Percentiles rank a stretch among this genome's conserved stretches.
These are phyloP conservation scores for Moniliella sp. DNA, from an alignment of 1,284 basidiomycete genomes.

Conservation along the genomic window DNA sequence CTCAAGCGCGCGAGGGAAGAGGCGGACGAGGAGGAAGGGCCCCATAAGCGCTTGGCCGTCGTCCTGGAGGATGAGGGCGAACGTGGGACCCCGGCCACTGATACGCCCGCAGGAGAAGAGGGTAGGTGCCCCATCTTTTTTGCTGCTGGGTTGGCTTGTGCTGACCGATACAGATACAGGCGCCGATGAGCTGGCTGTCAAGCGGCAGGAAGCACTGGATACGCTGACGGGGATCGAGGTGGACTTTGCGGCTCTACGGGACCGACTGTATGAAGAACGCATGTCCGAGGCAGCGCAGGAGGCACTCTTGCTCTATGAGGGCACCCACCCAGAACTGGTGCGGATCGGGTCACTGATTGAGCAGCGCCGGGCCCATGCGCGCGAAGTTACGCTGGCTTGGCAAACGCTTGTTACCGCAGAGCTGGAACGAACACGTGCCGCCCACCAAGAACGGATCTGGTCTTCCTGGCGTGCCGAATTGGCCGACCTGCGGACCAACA, in stretches of 20 bases:
- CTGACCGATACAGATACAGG: slow-evolving; percentile 6
- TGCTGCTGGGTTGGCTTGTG: too few species aligned
- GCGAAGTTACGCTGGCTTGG: slow-evolving; percentile 25
- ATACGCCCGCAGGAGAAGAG: too few species aligned
- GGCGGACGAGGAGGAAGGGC: not conserved
- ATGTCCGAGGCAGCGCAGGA: slow-evolving; percentile 41
- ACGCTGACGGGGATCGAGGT: slow-evolving; percentile 41
- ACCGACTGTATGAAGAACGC: slow-evolving; percentile 41
- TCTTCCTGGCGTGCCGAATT: slow-evolving; percentile 51
- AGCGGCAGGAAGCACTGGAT: slow-evolving; percentile 38
- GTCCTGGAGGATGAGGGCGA: not conserved
- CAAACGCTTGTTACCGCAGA: not conserved
- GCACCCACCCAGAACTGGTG: slow-evolving; percentile 57
- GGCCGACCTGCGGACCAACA: slow-evolving; percentile 53
- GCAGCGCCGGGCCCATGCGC: slow-evolving; percentile 25
- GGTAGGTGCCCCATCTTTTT: too few species aligned
- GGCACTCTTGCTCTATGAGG: slow-evolving; percentile 39
- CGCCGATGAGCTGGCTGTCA: slow-evolving; percentile 26
- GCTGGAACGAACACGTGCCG: not conserved
- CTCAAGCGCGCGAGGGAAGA: too few species aligned
- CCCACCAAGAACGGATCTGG: slow-evolving; percentile 43
- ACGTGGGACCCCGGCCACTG: not conserved
- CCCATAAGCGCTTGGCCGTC: not conserved
- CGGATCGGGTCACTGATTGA: slow-evolving; percentile 44
- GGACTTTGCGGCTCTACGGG: slow-evolving; percentile 40